A percentile compares a stretch with the other conserved stretches of the same genome.
Conservation (phyloP, 2,329 filamentous ascomycete species). For the Nigrospora oryzae region DNA sequence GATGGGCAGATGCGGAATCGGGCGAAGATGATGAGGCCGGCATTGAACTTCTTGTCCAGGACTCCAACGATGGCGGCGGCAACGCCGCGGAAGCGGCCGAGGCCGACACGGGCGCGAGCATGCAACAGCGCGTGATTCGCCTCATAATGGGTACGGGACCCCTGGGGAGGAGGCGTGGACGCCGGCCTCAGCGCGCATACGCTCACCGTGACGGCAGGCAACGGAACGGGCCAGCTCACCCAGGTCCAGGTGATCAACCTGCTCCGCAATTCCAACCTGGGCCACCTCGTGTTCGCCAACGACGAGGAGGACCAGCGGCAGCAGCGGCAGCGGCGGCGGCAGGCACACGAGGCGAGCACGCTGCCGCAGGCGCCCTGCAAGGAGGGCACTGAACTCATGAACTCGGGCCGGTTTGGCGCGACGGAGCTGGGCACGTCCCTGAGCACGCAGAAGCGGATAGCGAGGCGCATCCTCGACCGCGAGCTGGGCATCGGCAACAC, state of each 20-base stretch:
- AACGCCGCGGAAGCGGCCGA: slow-evolving; percentile 11
- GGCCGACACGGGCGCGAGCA: slow-evolving; percentile 8
- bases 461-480: slow-evolving; percentile 67
- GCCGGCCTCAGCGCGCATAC: slow-evolving; percentile 4
- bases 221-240: slow-evolving; percentile 13
- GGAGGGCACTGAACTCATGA: slow-evolving; percentile 70
- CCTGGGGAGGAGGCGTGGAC: no score
- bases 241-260: slow-evolving; percentile 31
- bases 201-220: slow-evolving; percentile 6
- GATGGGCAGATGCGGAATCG: slow-evolving; percentile 11
- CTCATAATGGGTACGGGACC: slow-evolving; percentile 19
- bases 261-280: slow-evolving; percentile 28
- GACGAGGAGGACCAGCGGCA: slow-evolving; percentile 27
- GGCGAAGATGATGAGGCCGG: slow-evolving; percentile 18
- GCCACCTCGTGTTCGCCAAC: slow-evolving; percentile 24
- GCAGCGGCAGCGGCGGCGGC: slow-evolving; percentile 35
- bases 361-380: slow-evolving; percentile 84
- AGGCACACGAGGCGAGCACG: slow-evolving; percentile 39
- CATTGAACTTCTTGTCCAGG: slow-evolving; percentile 18
- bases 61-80: slow-evolving; percentile 20
- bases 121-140: slow-evolving; percentile 13
- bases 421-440: slow-evolving; percentile 41
- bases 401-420: slow-evolving; percentile 69
- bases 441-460: slow-evolving; percentile 50
- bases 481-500: slow-evolving; percentile 67